Percentiles rank a stretch among this genome's conserved stretches.
Evolutionary conservation across 352 stramenopile genomes (phyloP).

Genomic region (Pythium dissotocum): DNA sequence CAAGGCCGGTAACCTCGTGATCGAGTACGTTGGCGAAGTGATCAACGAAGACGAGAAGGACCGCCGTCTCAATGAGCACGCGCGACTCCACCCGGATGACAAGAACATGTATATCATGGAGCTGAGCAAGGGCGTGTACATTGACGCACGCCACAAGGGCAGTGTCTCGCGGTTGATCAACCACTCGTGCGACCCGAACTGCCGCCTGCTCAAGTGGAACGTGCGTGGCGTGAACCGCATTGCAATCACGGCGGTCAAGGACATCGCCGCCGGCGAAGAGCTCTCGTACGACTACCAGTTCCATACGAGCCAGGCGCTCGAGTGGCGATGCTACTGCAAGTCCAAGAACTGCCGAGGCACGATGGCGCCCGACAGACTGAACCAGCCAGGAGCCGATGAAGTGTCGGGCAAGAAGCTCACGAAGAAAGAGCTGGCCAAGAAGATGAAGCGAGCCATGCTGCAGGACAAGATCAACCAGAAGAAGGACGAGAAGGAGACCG

Average conservation of each 20-base stretch:
- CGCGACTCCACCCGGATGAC: conserved; percentile 88
- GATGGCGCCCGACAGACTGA: conserved; percentile 85
- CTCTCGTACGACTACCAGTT: conserved; percentile 96
- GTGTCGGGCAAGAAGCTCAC: conserved; percentile 61
- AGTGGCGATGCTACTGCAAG: conserved; percentile 89
- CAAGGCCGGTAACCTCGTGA: conserved; percentile 87
- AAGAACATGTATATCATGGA: conserved; percentile 98
- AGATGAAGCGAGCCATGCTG: conserved; percentile 63
- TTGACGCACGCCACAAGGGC: conserved; percentile 94
- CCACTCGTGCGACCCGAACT: conserved; percentile 97
- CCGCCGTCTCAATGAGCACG: conserved; percentile 80
- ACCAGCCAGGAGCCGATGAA: conserved; percentile 31
- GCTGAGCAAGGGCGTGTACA: conserved; percentile 91
- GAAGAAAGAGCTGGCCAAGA: conserved; percentile 77
- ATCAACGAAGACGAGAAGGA: conserved; percentile 93
- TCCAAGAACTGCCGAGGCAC: conserved; percentile 80
- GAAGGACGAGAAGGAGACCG: conserved; percentile 67
- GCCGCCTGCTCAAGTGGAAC: conserved; percentile 94
- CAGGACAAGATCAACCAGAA: conserved; percentile 68
- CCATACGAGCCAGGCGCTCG: conserved; percentile 81
- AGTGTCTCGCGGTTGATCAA: conserved; percentile 97
- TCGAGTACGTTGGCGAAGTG: conserved; percentile 95
- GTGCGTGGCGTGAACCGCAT: conserved; percentile 92
- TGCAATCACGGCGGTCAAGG: conserved; percentile 89
- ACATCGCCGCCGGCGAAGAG: conserved; percentile 90